Evolutionary conservation across 441 rosid genomes (phyloP).

Genomic region (Jatropha podagrica): DNA sequence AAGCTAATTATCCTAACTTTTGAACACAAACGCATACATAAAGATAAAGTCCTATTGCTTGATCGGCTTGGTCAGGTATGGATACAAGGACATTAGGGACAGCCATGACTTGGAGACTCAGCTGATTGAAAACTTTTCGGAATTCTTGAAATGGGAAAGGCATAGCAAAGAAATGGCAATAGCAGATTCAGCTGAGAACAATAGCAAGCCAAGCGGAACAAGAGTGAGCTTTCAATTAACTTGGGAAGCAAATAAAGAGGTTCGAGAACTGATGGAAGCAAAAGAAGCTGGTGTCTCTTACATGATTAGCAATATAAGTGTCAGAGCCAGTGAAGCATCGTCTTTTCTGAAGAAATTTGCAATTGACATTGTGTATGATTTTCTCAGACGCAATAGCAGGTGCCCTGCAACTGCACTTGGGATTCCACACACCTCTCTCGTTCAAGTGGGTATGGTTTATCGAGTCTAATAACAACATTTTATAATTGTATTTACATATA

Average conservation of each 20-base stretch:
- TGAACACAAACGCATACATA: not conserved
- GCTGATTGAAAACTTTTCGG: slow-evolving; percentile 19
- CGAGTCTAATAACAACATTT: slow-evolving; percentile 20
- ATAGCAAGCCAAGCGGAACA: not conserved
- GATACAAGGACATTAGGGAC: slow-evolving; percentile 26
- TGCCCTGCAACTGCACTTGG: slow-evolving; percentile 32
- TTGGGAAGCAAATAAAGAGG: slow-evolving; percentile 23
- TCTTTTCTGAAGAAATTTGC: slow-evolving; percentile 34
- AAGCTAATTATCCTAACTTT: too few relatives aligned
- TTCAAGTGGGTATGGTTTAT: slow-evolving; percentile 46
- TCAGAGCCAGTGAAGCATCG: slow-evolving; percentile 34
- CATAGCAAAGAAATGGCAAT: not conserved
- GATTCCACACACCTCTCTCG: slow-evolving; percentile 32
- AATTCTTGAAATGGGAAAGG: slow-evolving; percentile 12
- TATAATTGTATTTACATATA: too few relatives aligned
- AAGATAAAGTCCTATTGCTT: not conserved
- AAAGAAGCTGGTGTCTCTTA: slow-evolving; percentile 43
- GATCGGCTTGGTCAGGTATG: slow-evolving; percentile 16
- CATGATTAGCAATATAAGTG: slow-evolving; percentile 32
- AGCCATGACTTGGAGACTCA: slow-evolving; percentile 20
- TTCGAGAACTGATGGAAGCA: slow-evolving; percentile 33
- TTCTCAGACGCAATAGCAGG: slow-evolving; percentile 40
- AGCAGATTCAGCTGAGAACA: not conserved
- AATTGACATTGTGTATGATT: slow-evolving; percentile 35
- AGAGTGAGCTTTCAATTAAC: slow-evolving; percentile 15